A percentile compares a stretch with the other conserved stretches of the same genome.
These are phyloP conservation scores for Athelia psychrophila DNA, from an alignment of 1,284 basidiomycete species.

Conservation along the genomic window DNA sequence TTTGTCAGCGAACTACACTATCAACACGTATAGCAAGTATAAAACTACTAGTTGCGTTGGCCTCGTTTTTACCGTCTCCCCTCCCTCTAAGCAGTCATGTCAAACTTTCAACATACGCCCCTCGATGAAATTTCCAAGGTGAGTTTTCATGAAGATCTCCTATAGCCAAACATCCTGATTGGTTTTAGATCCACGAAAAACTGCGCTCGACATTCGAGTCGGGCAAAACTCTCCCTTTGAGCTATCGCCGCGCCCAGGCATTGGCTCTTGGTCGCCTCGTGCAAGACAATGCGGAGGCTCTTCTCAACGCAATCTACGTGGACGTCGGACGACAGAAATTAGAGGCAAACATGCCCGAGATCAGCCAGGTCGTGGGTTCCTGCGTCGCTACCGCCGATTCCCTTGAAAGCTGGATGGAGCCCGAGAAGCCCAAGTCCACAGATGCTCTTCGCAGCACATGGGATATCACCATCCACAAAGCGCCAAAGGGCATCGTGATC, in stretches of 20 bases:
- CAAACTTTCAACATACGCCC: neutral
- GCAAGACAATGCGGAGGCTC: conserved; percentile 51
- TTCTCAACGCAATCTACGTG: conserved; percentile 43
- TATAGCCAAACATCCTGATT: neutral
- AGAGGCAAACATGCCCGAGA: conserved; percentile 36
- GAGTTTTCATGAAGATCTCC: neutral
- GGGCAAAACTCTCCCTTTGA: conserved; percentile 47
- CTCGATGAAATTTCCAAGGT: neutral
- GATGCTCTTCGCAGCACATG: conserved; percentile 31
- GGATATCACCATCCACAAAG: conserved; percentile 45
- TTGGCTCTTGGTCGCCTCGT: conserved; percentile 61
- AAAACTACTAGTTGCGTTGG: too few species aligned
- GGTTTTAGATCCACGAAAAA: conserved; percentile 40
- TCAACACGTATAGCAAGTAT: too few species aligned
- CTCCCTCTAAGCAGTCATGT: too few species aligned
- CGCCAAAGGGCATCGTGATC: conserved; percentile 48
- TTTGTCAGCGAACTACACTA: too few species aligned
- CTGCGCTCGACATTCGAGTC: conserved; percentile 48
- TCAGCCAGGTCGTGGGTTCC: conserved; percentile 38
- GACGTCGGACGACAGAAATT: conserved; percentile 56
- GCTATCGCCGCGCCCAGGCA: conserved; percentile 60
- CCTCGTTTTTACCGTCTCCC: too few species aligned
- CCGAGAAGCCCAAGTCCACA: conserved; percentile 38
- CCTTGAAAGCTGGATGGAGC: conserved; percentile 51
- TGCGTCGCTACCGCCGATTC: conserved; percentile 44